phyloP scores from a whole-genome alignment of 2,329 filamentous ascomycete species.

The Fusarium sp. region DNA sequence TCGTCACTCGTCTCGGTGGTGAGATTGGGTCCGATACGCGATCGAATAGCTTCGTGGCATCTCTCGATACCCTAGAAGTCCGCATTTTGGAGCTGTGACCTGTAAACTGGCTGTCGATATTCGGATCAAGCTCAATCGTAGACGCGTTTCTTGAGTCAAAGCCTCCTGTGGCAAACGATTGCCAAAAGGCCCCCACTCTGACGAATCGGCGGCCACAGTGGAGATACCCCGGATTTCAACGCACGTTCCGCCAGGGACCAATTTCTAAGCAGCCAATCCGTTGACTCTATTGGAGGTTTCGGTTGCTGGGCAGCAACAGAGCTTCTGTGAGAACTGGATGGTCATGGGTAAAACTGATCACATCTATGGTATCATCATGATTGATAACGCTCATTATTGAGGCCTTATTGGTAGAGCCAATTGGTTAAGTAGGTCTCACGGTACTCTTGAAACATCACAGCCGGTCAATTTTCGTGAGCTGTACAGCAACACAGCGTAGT shows the following conservation, averaged over 20 bases:
- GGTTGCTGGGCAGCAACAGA: not conserved
- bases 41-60: conserved; percentile 68
- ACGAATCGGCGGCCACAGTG: conserved; percentile 13
- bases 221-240: conserved; percentile 28
- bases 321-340: not conserved
- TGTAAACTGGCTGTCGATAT: conserved; percentile 1
- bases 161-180: conserved; percentile 26
- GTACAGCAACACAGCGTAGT: not conserved
- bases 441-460: not conserved
- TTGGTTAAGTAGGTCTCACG: not conserved
- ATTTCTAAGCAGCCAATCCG: conserved; percentile 4
- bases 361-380: not conserved
- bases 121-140: not conserved
- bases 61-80: conserved; percentile 68
- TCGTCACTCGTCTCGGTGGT: conserved; percentile 60
- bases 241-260: conserved; percentile 1
- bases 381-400: not conserved
- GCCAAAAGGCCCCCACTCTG: conserved; percentile 20
- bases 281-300: not conserved
- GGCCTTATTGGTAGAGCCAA: not conserved
- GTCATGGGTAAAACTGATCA: not conserved
- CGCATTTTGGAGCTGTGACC: conserved; percentile 56
- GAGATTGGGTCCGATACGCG: conserved; percentile 41
- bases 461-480: not conserved
- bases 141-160: conserved; percentile 22